These are phyloP conservation scores for Hygrophorus russula DNA, from an alignment of 768 basidiomycete genomes.

Conservation along the genomic window DNA sequence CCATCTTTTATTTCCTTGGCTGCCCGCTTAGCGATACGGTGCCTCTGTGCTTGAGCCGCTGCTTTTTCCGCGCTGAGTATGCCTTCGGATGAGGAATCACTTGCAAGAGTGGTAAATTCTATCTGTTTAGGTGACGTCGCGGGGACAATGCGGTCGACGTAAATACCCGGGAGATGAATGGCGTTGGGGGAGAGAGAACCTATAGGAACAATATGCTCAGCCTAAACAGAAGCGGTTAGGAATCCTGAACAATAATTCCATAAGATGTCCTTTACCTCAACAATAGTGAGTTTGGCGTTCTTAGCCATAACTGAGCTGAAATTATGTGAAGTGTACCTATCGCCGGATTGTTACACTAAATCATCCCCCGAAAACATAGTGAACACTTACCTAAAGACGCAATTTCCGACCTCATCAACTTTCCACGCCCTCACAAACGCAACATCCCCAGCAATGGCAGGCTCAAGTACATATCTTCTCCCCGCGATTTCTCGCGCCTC, in stretches of 20 bases:
- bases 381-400: slow-evolving; percentile 64
- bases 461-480: slow-evolving; percentile 73
- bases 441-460: slow-evolving; percentile 68
- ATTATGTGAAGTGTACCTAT: slow-evolving; percentile 79
- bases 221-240: slow-evolving; percentile 29
- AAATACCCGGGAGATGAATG: slow-evolving; percentile 77
- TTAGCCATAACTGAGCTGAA: slow-evolving; percentile 83
- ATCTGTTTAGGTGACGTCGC: slow-evolving; percentile 70
- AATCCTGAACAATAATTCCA: neutral
- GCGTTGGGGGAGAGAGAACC: slow-evolving; percentile 73
- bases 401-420: slow-evolving; percentile 85
- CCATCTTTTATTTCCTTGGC: slow-evolving; percentile 86
- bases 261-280: slow-evolving; percentile 46
- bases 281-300: slow-evolving; percentile 81
- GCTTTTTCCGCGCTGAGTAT: slow-evolving; percentile 38
- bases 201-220: slow-evolving; percentile 80
- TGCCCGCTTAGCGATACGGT: slow-evolving; percentile 75
- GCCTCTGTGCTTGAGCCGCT: slow-evolving; percentile 42
- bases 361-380: neutral
- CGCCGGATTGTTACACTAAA: too few species aligned
- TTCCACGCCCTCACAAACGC: slow-evolving; percentile 89
- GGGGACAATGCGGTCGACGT: slow-evolving; percentile 80
- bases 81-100: slow-evolving; percentile 22
- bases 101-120: slow-evolving; percentile 62
- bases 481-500: slow-evolving; percentile 71